Evolutionary conservation across 2,329 filamentous ascomycete species (phyloP).

Genomic region (Epichloe coenophiala): DNA sequence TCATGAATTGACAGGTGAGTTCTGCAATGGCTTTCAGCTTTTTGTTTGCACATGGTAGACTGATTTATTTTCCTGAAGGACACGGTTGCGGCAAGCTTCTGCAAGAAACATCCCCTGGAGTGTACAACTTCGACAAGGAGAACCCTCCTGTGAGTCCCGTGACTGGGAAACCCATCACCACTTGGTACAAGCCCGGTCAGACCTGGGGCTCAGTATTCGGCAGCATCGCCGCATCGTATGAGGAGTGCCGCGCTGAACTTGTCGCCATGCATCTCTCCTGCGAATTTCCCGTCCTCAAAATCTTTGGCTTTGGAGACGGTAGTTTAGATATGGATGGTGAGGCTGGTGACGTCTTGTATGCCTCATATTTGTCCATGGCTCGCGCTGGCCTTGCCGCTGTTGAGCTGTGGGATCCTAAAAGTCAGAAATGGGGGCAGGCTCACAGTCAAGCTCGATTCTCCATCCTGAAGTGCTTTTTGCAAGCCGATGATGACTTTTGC

Average conservation of each 20-base stretch:
- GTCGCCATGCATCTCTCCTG: slow-evolving; percentile 86
- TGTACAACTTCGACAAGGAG: slow-evolving; percentile 76
- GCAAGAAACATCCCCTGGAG: slow-evolving; percentile 70
- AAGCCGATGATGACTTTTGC: slow-evolving; percentile 78
- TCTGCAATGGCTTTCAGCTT: neutral
- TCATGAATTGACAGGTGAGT: slow-evolving; percentile 58
- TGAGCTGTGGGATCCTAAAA: slow-evolving; percentile 91
- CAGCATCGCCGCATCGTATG: slow-evolving; percentile 73
- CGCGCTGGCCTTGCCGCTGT: slow-evolving; percentile 78
- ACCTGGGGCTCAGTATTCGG: slow-evolving; percentile 93
- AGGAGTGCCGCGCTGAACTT: slow-evolving; percentile 88
- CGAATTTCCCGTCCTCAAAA: slow-evolving; percentile 76
- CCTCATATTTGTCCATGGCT: slow-evolving; percentile 85
- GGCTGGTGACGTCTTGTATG: slow-evolving; percentile 78
- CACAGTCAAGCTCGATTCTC: slow-evolving; percentile 88
- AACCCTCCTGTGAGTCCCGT: slow-evolving; percentile 75
- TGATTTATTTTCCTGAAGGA: slow-evolving; percentile 27
- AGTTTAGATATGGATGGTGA: slow-evolving; percentile 55
- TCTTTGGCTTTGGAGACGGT: slow-evolving; percentile 84
- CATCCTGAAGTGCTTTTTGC: slow-evolving; percentile 73
- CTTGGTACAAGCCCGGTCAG: slow-evolving; percentile 89
- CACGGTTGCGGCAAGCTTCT: slow-evolving; percentile 91
- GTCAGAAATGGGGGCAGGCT: slow-evolving; percentile 80
- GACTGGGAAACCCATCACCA: slow-evolving; percentile 58
- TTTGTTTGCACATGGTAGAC: neutral